Evolutionary conservation across 495 filamentous ascomycete genomes (phyloP).

Genomic region (Neurospora cerealis): DNA sequence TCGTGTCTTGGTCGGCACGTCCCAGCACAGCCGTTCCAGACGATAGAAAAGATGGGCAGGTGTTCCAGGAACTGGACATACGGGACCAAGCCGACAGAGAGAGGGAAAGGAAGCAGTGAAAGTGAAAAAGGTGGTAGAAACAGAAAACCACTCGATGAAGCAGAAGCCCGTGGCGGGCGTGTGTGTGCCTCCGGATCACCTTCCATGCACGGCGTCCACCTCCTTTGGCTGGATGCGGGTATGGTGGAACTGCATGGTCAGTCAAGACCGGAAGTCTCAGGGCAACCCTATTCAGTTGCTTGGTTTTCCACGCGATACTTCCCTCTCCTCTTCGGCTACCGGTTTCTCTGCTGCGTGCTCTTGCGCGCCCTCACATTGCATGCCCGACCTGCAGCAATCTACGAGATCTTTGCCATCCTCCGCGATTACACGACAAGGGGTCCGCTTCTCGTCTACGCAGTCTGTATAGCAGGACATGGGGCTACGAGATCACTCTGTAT

Average conservation of each 20-base stretch:
- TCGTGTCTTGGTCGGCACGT: neutral
- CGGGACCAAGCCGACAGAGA: neutral
- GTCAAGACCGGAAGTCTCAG: neutral
- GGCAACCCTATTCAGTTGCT: neutral
- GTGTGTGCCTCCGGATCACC: neutral
- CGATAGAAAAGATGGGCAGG: neutral
- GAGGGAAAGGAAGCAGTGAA: neutral
- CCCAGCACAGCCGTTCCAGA: neutral
- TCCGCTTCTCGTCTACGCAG: neutral
- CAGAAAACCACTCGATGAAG: slow-evolving; percentile 10
- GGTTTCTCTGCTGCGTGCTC: neutral
- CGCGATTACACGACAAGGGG: neutral
- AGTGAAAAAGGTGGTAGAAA: neutral
- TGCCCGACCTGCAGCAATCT: neutral
- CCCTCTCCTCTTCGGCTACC: neutral
- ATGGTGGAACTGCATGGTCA: neutral
- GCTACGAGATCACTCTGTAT: neutral
- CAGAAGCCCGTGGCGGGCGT: slow-evolving; percentile 1
- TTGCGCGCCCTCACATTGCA: neutral
- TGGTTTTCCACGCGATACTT: neutral
- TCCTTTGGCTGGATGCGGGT: neutral
- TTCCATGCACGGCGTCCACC: neutral
- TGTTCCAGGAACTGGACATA: neutral
- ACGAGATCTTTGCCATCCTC: neutral
- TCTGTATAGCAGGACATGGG: neutral